Percentiles rank a stretch among this genome's conserved stretches.
These are phyloP conservation scores for Penicillium longicatenatum DNA, from an alignment of 495 filamentous ascomycete genomes.

Conservation along the genomic window DNA sequence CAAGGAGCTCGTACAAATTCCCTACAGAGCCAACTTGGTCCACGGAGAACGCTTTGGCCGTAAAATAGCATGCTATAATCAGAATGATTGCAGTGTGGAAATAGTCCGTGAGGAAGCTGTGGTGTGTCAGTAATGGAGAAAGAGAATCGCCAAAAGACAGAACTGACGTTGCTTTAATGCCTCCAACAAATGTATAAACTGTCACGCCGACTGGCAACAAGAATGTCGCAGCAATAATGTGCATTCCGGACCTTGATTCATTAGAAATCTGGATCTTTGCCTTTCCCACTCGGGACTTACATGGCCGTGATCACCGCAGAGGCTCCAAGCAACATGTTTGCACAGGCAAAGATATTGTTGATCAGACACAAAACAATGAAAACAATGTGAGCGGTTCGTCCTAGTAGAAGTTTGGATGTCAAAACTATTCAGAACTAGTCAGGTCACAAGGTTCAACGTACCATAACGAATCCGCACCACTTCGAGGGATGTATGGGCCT, in stretches of 20 bases:
- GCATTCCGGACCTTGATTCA: slow-evolving; percentile 7
- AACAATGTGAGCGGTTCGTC: slow-evolving; percentile 5
- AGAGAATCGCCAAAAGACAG: background rate
- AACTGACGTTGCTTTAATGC: slow-evolving; percentile 7
- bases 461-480: slow-evolving; percentile 8
- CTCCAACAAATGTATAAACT: slow-evolving; percentile 8
- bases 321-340: slow-evolving; percentile 5
- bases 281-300: slow-evolving; percentile 19
- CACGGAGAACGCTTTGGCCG: slow-evolving; percentile 4
- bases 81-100: slow-evolving; percentile 10
- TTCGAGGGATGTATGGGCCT: slow-evolving; percentile 7
- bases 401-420: background rate
- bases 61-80: slow-evolving; percentile 9
- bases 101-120: background rate
- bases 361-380: slow-evolving; percentile 5
- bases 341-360: slow-evolving; percentile 7
- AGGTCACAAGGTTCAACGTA: background rate
- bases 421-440: too few species aligned
- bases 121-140: background rate
- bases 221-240: slow-evolving; percentile 1
- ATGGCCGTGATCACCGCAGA: slow-evolving; percentile 24
- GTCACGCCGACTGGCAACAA: slow-evolving; percentile 3
- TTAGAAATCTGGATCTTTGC: background rate
- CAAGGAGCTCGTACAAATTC: slow-evolving; percentile 4
- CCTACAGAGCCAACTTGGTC: slow-evolving; percentile 8